phyloP scores from a whole-genome alignment of 345 rosid genomes.

The Noccaea caerulescens region DNA sequence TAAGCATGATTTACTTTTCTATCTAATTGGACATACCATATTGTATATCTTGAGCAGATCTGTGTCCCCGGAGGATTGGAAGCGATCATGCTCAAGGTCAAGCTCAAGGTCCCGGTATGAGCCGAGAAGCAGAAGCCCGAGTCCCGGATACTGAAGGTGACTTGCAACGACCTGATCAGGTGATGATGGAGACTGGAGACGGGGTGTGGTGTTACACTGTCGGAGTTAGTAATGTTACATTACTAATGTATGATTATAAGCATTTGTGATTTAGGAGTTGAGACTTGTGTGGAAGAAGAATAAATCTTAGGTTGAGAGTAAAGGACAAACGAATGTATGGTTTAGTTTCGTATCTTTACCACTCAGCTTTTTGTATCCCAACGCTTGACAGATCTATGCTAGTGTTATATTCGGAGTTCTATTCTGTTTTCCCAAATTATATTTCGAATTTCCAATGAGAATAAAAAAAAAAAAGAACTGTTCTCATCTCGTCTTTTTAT shows the following conservation, averaged over 20 bases:
- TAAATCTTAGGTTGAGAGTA: not conserved
- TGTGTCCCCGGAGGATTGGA: constrained; percentile 59
- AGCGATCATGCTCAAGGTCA: constrained; percentile 59
- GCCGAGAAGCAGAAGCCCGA: constrained; percentile 54
- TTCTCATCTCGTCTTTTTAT: no score
- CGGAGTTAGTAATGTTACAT: not conserved
- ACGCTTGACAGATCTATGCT: not conserved
- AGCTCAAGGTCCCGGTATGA: constrained; percentile 61
- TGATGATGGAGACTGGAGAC: constrained; percentile 13
- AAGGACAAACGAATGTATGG: not conserved
- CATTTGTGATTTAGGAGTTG: constrained; percentile 12
- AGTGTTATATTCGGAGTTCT: not conserved
- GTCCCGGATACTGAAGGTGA: constrained; percentile 50
- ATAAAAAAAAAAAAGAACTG: no score
- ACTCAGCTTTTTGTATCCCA: not conserved
- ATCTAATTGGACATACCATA: not conserved
- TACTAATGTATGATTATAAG: not conserved
- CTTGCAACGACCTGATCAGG: constrained; percentile 15
- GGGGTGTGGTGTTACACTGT: constrained; percentile 7
- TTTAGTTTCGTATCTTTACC: not conserved
- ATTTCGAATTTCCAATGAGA: no score
- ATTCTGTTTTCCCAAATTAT: no score
- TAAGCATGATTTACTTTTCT: not conserved
- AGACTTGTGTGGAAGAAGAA: constrained; percentile 20
- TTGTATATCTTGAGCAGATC: constrained; percentile 49